Percentiles rank a stretch among this genome's conserved stretches.
Evolutionary conservation across 2,329 filamentous ascomycete genomes (phyloP).

Genomic region (Capronia americana): DNA sequence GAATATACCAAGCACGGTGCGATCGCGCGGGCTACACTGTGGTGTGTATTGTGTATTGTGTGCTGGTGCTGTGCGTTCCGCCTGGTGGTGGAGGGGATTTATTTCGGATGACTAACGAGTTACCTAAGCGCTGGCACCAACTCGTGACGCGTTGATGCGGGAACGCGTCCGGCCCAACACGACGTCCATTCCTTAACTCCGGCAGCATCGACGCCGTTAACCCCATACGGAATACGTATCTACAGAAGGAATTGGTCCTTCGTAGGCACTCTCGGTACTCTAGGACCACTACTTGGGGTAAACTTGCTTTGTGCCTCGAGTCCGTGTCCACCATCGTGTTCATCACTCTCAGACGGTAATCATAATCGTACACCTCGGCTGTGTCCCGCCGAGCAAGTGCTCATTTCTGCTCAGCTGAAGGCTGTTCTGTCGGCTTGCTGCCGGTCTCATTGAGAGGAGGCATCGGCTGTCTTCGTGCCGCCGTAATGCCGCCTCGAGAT

Average conservation of each 20-base stretch:
- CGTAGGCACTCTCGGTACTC: no score
- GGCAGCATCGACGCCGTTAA: no score
- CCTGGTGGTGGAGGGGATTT: not conserved
- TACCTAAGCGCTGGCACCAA: not conserved
- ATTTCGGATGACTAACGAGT: not conserved
- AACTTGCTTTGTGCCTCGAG: no score
- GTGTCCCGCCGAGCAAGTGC: not conserved
- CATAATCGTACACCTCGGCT: not conserved
- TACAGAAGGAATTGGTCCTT: no score
- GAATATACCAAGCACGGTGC: not conserved
- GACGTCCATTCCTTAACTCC: no score
- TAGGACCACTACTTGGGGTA: no score
- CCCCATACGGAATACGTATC: no score
- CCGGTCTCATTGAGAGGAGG: slow-evolving; percentile 24
- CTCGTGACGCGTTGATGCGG: not conserved
- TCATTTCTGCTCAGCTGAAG: slow-evolving; percentile 9
- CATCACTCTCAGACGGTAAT: not conserved
- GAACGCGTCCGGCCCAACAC: no score
- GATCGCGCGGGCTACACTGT: not conserved
- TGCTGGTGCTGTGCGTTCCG: not conserved
- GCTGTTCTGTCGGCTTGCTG: not conserved
- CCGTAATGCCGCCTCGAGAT: slow-evolving; percentile 19
- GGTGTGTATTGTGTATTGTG: not conserved
- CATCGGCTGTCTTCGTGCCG: slow-evolving; percentile 20
- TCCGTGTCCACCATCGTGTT: not conserved